Evolutionary conservation across 768 basidiomycete genomes (phyloP), one percentile per base, ranked within the genome.

Genomic region (Suillus occidentalis): DNA sequence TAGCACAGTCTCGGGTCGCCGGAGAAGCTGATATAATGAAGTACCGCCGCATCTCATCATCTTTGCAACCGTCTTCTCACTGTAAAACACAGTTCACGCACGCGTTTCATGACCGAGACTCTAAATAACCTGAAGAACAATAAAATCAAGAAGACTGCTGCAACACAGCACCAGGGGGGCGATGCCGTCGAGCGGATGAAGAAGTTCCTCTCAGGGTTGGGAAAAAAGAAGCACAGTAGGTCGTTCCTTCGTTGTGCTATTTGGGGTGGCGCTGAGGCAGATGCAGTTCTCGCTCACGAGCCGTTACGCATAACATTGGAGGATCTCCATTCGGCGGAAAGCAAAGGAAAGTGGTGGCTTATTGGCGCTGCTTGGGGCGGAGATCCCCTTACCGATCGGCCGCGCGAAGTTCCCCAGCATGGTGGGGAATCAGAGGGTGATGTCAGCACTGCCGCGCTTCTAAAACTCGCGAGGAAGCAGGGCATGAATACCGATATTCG

Each of bases 401-500:
- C 85, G 64, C 82, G 77, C 5, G 75, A 72, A 5, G 57, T 70
- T 52, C 66, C 72, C 42, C 68, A 63, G 60, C 62, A 50, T 12
- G 61, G 56, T 16, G 63, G 69, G 61, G 71, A 76, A 52, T 72
- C 75, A 49, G 70, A 68, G 20, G 74, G 74, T 52, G 78, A 78
- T 49, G 70, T 72, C 5, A 70, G 72, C 36, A 72, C 77, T 56
- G 81, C 77, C 52, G 74, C 79, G 6, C 79, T 99, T 39, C 68
- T 90, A 45, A 90, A 89, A 69, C 83, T 99, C n/a, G 97, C 97
- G 5, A 84, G 87, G 69, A 90, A 89, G 73, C 97, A 99, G 74
- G 97, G 97, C 25, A 99, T 99, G 97, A 99, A 99, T 72, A 98
- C 96, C 2, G 97, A 98, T 70, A 89, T 98, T 45, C 85, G 97